Percentiles rank a stretch among this genome's conserved stretches.
Evolutionary conservation across 768 basidiomycete genomes (phyloP).

Genomic region (Lentinula raphanica): DNA sequence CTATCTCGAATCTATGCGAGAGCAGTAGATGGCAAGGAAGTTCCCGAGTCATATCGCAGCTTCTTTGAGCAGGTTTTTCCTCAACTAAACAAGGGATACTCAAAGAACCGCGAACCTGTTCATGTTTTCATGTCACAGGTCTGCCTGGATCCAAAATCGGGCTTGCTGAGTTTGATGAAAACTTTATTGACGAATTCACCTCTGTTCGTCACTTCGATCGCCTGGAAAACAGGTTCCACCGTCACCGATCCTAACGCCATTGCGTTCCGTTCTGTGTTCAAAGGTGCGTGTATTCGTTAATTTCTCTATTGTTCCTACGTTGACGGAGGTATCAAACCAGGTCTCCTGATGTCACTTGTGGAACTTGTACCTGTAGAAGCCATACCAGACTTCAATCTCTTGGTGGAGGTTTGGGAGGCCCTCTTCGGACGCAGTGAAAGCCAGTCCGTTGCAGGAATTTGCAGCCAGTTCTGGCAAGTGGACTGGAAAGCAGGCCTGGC

Average conservation of each 20-base stretch:
- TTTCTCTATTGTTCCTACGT: background rate
- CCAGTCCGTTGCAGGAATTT: conserved; percentile 61
- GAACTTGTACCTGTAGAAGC: conserved; percentile 73
- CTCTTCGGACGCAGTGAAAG: conserved; percentile 75
- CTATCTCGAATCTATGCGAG: conserved; percentile 56
- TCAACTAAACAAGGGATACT: conserved; percentile 32
- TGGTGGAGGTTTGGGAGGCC: conserved; percentile 74
- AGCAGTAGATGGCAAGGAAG: conserved; percentile 40
- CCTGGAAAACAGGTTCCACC: conserved; percentile 64
- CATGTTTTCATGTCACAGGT: conserved; percentile 54
- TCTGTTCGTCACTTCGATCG: conserved; percentile 67
- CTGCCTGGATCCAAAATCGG: conserved; percentile 53
- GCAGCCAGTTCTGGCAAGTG: conserved; percentile 75
- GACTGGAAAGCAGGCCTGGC: conserved; percentile 66
- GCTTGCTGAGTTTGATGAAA: conserved; percentile 53
- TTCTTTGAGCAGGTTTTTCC: conserved; percentile 53
- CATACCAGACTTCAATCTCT: conserved; percentile 66
- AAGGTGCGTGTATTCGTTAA: conserved; percentile 53
- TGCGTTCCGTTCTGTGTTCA: conserved; percentile 76
- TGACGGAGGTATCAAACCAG: conserved; percentile 32
- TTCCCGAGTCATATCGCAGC: conserved; percentile 48
- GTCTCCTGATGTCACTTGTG: conserved; percentile 67
- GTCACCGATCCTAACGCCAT: conserved; percentile 74
- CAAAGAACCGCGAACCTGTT: conserved; percentile 55
- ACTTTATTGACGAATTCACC: conserved; percentile 64